phyloP scores from a whole-genome alignment of 2,329 filamentous ascomycete genomes.

The Neofusicoccum sp. region DNA sequence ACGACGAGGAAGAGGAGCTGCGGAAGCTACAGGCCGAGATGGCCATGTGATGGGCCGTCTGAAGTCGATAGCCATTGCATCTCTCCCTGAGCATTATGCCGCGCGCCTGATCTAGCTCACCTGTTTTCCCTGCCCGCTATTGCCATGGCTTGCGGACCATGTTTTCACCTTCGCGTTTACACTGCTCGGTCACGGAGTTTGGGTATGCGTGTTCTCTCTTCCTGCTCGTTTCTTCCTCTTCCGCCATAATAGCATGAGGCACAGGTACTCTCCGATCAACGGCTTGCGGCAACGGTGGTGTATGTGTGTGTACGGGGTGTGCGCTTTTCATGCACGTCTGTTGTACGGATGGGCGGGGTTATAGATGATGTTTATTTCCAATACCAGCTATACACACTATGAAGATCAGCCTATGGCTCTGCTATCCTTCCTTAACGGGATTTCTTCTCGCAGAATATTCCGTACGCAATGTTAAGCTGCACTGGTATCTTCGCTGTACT shows the following conservation, averaged over 20 bases:
- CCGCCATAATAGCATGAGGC: neutral
- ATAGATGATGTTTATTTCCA: conserved; percentile 9
- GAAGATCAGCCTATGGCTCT: neutral
- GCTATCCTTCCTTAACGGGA: neutral
- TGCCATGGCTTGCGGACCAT: neutral
- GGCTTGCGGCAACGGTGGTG: neutral
- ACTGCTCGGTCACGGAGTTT: conserved; percentile 10
- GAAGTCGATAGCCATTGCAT: neutral
- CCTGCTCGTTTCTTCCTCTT: neutral
- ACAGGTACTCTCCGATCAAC: neutral
- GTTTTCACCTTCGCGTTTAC: neutral
- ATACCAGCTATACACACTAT: conserved; percentile 9
- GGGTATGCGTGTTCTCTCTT: neutral
- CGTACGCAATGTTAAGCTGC: too few species aligned
- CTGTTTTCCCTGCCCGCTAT: neutral
- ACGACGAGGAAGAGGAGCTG: conserved; percentile 94
- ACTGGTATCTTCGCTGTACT: too few species aligned
- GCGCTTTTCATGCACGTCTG: neutral
- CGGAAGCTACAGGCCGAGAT: conserved; percentile 93
- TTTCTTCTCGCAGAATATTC: too few species aligned
- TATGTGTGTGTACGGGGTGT: neutral
- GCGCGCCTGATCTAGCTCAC: too few species aligned
- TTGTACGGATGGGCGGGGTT: neutral
- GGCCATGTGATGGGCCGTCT: conserved; percentile 68
- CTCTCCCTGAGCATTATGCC: neutral